Evolutionary conservation across 768 basidiomycete genomes (phyloP).

Genomic region (Trametes elegans): DNA sequence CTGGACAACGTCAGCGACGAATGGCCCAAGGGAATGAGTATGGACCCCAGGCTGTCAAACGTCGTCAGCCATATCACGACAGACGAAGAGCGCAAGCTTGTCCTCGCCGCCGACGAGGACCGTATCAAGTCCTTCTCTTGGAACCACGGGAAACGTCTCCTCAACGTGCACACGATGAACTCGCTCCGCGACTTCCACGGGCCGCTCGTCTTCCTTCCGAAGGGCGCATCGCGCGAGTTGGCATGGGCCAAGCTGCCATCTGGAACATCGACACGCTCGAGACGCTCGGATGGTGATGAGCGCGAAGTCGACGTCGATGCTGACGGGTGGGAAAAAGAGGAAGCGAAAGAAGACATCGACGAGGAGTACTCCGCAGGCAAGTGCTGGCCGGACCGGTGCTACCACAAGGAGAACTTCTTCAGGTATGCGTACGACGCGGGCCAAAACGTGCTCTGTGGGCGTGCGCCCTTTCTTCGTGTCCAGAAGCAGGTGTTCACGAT

Average conservation of each 20-base stretch:
- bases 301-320: slow-evolving; percentile 19
- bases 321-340: background rate
- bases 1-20: slow-evolving; percentile 13
- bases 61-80: slow-evolving; percentile 23
- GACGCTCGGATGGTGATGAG: slow-evolving; percentile 26
- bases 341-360: slow-evolving; percentile 19
- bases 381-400: slow-evolving; percentile 32
- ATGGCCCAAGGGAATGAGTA: background rate
- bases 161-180: slow-evolving; percentile 35
- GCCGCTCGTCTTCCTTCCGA: slow-evolving; percentile 31
- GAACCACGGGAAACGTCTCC: slow-evolving; percentile 2
- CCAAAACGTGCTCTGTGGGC: slow-evolving; percentile 34
- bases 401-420: slow-evolving; percentile 29
- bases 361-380: slow-evolving; percentile 4
- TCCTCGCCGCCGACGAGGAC: slow-evolving; percentile 35
- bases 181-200: slow-evolving; percentile 24
- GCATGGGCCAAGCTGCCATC: slow-evolving; percentile 31
- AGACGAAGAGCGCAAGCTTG: slow-evolving; percentile 35
- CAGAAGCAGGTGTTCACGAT: background rate
- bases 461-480: background rate
- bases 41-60: slow-evolving; percentile 24
- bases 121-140: slow-evolving; percentile 40
- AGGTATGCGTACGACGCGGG: slow-evolving; percentile 38
- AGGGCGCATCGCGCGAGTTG: slow-evolving; percentile 33
- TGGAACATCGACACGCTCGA: slow-evolving; percentile 37